Evolutionary conservation across 179 eudicot genomes (phyloP), one percentile per base, ranked within the genome.

Genomic region (Silene vulgaris): DNA sequence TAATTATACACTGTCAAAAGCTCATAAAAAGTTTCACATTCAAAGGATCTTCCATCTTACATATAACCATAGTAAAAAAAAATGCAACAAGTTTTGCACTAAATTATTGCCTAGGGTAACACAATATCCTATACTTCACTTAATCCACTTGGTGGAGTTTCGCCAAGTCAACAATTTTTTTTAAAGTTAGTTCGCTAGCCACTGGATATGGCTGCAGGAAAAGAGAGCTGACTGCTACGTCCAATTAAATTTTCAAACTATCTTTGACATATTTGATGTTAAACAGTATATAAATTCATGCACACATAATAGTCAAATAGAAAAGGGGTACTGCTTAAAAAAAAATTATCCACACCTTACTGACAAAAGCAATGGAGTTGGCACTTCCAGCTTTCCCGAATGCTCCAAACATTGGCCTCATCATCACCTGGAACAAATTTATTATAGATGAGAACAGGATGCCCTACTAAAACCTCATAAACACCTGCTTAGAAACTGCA

Each of bases 401-500:
- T 74, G 92, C 93, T 84, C 98, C 98, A 84, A 93, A 93, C 97
- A 93, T 93, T 43, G 98, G 98, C 80, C 98, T 90, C 97, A 93
- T 93, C 1, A 82, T 79, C 77, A 93, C 96, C 98, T 93, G 87
- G 69, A 77, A 80, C 63, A 79, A 71, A 72, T 35, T 29, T 45
- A 69, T 7, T 16, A 23, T 26, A 74, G 35, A 73, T 81, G 50
- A 76, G 64, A 65, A 26, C 66, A 5, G 54, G 68, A 59, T 45
- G 14, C 30, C 57, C 29, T 20, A 8, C 8, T 8, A 40, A 69
- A 77, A 12, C 35, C 26, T 3, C 11, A 29, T 35, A 54, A 57
- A 13, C 45, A 23, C 20, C 72, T 68, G 30, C 28, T 17, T 9
- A 11, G 52, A 45, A 45, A 45, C 1, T 45, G 52, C 5, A 23